Base-by-base conservation (phyloP, 306 rosid genomes). In the Gastrolobium villosum region DNA sequence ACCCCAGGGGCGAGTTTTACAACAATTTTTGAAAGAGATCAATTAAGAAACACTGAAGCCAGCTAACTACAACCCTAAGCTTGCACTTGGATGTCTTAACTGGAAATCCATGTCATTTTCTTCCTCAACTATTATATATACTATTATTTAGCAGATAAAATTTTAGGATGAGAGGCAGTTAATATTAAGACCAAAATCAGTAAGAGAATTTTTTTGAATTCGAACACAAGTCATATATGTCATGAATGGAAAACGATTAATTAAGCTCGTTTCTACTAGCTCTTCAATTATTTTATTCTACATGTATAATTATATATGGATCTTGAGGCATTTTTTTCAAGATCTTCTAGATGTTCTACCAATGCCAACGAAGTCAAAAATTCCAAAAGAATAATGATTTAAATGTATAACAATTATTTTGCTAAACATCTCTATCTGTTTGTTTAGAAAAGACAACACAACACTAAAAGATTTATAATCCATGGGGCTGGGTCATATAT, bases 321-420 rank as follows among this genome's bases (percentile, higher is more conserved):
- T 78, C 68, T 54, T 3, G 20, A 7, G n/a, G 36, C 46, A 35
- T 49, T 20, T 4, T 67, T 60, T 68, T 73, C 35, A 65, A 65
- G 4, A 66, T 69, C 73, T 67, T 83, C 77, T 34, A 55, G 72
- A 82, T 15, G 86, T 49, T 65, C 60, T 13, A 6, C 62, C 66
- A 70, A 53, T 68, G 52, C 15, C 44, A 35, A 4, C 26, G 9
- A 39, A 14, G 79, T 77, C 86, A 82, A 76, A 70, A 34, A 70
- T 82, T 71, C 82, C 70, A 45, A 56, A 78, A 43, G 32, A 57
- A 56, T 11, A 14, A 67, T 65, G 65, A 50, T 77, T 55, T 54
- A 49, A 40, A 31, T 54, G 57, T 7, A 46, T 32, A 34, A 28
- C 20, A 56, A 11, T 6, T 46, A 32, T 67, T 77, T 43, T 35